These are phyloP conservation scores for Chalciporus sp. DNA, from an alignment of 1,284 basidiomycete species.

Conservation along the genomic window DNA sequence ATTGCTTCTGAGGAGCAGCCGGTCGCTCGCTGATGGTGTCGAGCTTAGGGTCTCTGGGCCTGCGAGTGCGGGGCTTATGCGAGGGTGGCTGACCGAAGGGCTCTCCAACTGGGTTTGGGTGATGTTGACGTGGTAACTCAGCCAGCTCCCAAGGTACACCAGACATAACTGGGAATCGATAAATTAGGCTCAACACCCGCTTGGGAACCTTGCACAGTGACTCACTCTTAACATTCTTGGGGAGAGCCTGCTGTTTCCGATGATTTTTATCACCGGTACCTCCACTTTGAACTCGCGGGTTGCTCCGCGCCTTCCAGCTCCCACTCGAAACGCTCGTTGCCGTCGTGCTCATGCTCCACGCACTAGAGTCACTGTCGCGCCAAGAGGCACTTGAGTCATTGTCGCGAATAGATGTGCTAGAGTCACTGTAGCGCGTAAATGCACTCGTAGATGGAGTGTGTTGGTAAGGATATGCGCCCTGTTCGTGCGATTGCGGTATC, in stretches of 20 bases:
- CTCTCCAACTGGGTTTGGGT: slow-evolving; percentile 60
- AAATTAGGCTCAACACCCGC: slow-evolving; percentile 6
- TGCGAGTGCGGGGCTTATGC: slow-evolving; percentile 66
- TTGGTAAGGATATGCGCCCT: too few relatives aligned
- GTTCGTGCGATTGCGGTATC: too few relatives aligned
- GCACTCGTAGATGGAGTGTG: slow-evolving; percentile 53
- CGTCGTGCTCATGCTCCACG: slow-evolving; percentile 70
- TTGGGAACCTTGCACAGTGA: slow-evolving; percentile 19
- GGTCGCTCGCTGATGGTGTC: slow-evolving; percentile 76
- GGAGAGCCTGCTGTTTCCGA: slow-evolving; percentile 42
- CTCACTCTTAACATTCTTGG: slow-evolving; percentile 81
- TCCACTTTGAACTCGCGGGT: slow-evolving; percentile 22
- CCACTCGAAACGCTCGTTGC: slow-evolving; percentile 72
- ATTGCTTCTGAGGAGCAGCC: slow-evolving; percentile 27
- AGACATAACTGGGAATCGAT: slow-evolving; percentile 56
- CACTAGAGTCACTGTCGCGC: slow-evolving; percentile 43
- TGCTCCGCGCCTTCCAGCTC: slow-evolving; percentile 55
- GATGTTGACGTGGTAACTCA: slow-evolving; percentile 64
- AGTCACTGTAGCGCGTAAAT: slow-evolving; percentile 77
- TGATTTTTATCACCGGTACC: slow-evolving; percentile 9
- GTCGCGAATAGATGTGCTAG: too few relatives aligned
- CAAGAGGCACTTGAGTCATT: too few relatives aligned
- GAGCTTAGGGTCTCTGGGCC: slow-evolving; percentile 62
- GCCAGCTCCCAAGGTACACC: slow-evolving; percentile 74
- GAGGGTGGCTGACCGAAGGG: slow-evolving; percentile 61